Conservation (phyloP, 2,329 filamentous ascomycete species). For the Ophiostoma sp. region DNA sequence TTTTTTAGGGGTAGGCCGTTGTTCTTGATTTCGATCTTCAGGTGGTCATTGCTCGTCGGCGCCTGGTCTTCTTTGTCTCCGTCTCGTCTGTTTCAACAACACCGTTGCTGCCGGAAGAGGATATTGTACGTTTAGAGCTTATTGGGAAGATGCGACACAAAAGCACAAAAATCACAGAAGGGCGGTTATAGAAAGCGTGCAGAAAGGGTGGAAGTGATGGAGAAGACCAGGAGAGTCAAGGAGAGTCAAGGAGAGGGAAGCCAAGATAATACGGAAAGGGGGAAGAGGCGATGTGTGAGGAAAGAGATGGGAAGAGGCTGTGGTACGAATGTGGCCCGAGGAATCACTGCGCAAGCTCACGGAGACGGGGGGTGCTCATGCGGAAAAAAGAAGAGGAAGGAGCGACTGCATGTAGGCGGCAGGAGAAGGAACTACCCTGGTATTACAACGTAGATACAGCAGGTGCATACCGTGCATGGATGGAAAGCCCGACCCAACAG, state of each 20-base stretch:
- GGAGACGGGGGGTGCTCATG: neutral
- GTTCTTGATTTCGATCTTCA: neutral
- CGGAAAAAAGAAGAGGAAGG: neutral
- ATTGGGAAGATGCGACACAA: neutral
- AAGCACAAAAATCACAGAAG: no score
- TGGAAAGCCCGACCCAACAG: neutral
- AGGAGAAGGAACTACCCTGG: neutral
- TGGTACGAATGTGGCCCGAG: neutral
- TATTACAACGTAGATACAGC: neutral
- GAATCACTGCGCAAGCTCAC: neutral
- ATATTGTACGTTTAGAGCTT: neutral
- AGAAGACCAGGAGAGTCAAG: neutral
- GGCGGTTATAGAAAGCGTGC: neutral
- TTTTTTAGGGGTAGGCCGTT: neutral
- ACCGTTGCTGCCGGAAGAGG: neutral
- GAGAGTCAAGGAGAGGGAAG: neutral
- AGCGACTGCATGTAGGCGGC: neutral
- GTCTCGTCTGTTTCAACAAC: neutral
- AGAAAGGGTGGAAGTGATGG: neutral
- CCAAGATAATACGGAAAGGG: neutral
- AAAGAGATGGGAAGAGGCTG: neutral
- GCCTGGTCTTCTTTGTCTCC: neutral
- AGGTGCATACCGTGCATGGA: no score
- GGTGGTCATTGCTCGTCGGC: neutral
- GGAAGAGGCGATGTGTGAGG: neutral